Conservation (phyloP, 108 stramenopile genomes). For the Ochromonas danica region DNA sequence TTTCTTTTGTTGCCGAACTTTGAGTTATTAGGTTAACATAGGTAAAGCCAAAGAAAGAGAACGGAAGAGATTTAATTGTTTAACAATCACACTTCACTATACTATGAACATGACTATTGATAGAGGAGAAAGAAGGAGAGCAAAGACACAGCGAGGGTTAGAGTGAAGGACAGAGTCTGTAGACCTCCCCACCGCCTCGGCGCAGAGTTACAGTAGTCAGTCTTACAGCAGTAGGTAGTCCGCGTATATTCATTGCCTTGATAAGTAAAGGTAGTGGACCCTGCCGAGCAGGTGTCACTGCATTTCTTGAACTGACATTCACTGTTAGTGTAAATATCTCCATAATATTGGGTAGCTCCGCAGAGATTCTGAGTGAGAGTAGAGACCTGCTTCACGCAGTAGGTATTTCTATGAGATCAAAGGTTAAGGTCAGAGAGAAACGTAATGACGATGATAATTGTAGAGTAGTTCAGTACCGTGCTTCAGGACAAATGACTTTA, state of each 20-base stretch:
- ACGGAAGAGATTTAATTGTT: too few relatives aligned
- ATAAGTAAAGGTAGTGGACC: neutral
- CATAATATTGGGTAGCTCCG: constrained; percentile 32
- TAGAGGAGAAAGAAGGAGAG: too few relatives aligned
- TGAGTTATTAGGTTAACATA: too few relatives aligned
- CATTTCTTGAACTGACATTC: constrained; percentile 30
- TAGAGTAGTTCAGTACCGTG: too few relatives aligned
- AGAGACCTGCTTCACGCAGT: constrained; percentile 26
- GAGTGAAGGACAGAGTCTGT: too few relatives aligned
- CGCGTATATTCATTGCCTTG: constrained; percentile 2
- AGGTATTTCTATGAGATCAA: neutral
- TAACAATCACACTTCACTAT: too few relatives aligned
- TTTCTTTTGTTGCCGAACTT: too few relatives aligned
- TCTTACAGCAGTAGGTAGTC: constrained; percentile 21
- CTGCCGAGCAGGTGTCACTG: neutral
- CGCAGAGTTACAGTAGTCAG: constrained; percentile 11
- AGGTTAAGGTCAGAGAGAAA: neutral
- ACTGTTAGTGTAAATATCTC: neutral
- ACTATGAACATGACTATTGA: too few relatives aligned
- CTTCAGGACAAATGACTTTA: constrained; percentile 5
- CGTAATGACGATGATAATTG: neutral
- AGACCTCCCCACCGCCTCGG: too few relatives aligned
- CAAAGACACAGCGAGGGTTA: too few relatives aligned
- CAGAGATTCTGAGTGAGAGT: constrained; percentile 21
- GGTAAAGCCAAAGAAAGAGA: too few relatives aligned